Evolutionary conservation across 345 rosid species (phyloP).

Genomic region (Moringa oleifera): DNA sequence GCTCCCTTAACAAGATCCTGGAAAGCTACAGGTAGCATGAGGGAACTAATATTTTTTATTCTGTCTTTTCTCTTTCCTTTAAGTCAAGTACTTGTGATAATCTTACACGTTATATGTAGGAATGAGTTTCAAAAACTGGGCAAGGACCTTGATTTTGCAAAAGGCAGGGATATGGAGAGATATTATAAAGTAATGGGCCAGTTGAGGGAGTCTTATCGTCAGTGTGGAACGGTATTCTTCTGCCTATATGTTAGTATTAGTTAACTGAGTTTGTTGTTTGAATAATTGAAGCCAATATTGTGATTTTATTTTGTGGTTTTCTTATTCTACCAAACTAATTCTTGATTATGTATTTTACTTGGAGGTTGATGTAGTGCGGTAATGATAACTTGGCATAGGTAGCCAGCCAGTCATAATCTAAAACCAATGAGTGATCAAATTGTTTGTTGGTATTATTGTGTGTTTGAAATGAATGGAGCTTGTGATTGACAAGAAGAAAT

Average conservation of each 20-base stretch:
- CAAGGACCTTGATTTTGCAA: slow-evolving; percentile 63
- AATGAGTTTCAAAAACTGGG: slow-evolving; percentile 67
- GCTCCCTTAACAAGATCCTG: slow-evolving; percentile 62
- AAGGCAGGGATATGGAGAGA: slow-evolving; percentile 64
- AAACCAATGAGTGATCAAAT: too few species aligned
- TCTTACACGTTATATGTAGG: slow-evolving; percentile 26
- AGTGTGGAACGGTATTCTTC: slow-evolving; percentile 54
- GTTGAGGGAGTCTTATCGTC: slow-evolving; percentile 59
- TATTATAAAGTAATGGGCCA: slow-evolving; percentile 51
- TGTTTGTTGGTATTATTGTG: too few species aligned
- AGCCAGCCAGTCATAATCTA: background rate
- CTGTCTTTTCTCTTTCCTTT: background rate
- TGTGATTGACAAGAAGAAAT: background rate
- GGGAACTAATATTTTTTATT: background rate
- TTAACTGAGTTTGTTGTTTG: background rate
- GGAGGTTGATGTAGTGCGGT: background rate
- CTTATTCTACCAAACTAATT: background rate
- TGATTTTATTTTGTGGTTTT: background rate
- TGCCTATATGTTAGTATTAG: slow-evolving; percentile 5
- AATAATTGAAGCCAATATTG: background rate
- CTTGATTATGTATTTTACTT: background rate
- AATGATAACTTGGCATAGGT: background rate
- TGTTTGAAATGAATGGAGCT: background rate
- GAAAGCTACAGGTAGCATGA: slow-evolving; percentile 66
- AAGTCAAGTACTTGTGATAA: background rate